A percentile compares a stretch with the other conserved stretches of the same genome.
phyloP scores from a whole-genome alignment of 495 filamentous ascomycete species.

The Aspergillus olivimuriae region DNA sequence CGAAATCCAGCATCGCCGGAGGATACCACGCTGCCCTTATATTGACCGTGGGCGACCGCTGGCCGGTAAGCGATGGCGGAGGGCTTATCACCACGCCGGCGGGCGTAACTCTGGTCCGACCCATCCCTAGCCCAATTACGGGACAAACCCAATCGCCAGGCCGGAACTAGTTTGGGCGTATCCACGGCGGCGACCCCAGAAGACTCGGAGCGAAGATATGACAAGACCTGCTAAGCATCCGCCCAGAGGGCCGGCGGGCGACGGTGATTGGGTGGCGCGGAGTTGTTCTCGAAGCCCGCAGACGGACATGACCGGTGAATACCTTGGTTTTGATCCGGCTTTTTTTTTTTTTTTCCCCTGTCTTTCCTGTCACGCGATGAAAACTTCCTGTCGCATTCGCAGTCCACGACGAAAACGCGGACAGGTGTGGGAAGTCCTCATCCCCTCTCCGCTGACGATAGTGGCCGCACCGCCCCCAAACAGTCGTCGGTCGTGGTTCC shows the following conservation, averaged over 20 bases:
- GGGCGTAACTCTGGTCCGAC: constrained; percentile 1
- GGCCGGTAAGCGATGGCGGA: constrained; percentile 6
- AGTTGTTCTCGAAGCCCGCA: constrained; percentile 10
- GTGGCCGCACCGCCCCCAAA: no score
- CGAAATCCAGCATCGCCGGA: background rate
- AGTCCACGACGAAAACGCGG: no score
- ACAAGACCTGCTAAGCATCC: constrained; percentile 18
- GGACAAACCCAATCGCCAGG: constrained; percentile 8
- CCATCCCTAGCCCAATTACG: constrained; percentile 8
- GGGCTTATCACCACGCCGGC: constrained; percentile 17
- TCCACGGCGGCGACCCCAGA: constrained; percentile 32
- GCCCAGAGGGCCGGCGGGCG: constrained; percentile 1
- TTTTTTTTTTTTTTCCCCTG: constrained; percentile 2
- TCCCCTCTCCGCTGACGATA: no score
- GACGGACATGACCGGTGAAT: constrained; percentile 1
- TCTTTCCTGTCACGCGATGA: no score
- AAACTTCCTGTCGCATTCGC: no score
- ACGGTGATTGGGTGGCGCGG: constrained; percentile 8
- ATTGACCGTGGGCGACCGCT: constrained; percentile 10
- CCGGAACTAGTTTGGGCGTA: constrained; percentile 4
- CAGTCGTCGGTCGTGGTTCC: no score
- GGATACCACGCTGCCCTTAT: constrained; percentile 17
- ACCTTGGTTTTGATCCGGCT: no score
- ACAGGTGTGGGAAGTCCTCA: no score
- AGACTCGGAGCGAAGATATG: constrained; percentile 14